A percentile compares a stretch with the other conserved stretches of the same genome.
phyloP scores from a whole-genome alignment of 202 grass and related monocot genomes.

The Carex arenaria region DNA sequence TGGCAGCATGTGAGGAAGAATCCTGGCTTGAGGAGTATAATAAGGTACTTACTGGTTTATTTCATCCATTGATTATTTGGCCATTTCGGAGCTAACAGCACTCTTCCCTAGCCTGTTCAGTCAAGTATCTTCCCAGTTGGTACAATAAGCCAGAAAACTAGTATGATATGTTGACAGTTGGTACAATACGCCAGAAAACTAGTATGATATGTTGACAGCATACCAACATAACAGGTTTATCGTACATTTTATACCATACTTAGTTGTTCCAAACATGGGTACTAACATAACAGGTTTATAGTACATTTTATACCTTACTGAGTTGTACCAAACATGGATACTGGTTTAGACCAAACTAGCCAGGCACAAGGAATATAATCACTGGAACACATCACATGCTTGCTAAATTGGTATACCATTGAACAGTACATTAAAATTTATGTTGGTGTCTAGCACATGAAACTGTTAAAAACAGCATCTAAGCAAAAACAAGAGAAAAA shows the following conservation, averaged over 20 bases:
- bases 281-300: not conserved
- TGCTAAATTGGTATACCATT: not conserved
- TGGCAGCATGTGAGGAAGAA: slow-evolving; percentile 84
- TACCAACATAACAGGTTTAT: not conserved
- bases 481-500: not conserved
- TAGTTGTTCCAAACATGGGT: not conserved
- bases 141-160: not conserved
- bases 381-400: not conserved
- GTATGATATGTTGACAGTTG: not conserved
- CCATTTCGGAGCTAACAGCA: not conserved
- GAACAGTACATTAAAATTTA: not conserved
- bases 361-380: not conserved
- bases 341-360: not conserved
- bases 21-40: slow-evolving; percentile 96
- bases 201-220: not conserved
- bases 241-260: not conserved
- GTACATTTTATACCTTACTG: not conserved
- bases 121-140: not conserved
- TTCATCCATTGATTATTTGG: not conserved
- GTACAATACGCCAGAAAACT: not conserved
- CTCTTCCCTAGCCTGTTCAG: not conserved
- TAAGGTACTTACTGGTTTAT: slow-evolving; percentile 40
- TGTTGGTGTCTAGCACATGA: not conserved
- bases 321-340: not conserved
- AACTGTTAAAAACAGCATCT: not conserved